Evolutionary conservation across 805 yeast genomes (phyloP), one percentile per base, ranked within the genome.

Genomic region (Ascoidea rubescens): DNA sequence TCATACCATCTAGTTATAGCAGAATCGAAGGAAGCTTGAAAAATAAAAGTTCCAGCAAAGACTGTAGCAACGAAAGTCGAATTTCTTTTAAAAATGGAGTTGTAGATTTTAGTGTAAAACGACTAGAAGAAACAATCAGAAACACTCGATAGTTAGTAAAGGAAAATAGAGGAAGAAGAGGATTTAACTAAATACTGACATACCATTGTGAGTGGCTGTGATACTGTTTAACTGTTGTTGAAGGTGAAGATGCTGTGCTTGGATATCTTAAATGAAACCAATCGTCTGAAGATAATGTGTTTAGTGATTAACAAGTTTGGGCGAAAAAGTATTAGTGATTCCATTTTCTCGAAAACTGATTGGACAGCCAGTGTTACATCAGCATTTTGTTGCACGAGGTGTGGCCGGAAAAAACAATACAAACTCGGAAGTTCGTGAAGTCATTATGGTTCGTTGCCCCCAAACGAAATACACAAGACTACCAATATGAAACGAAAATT

Each of bases 21-120:
- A 56, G 69, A 66, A 65, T 86, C 93, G 59, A 84, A 84, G 63
- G 75, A 74, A 50, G 81, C 82, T 73, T 87, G 91, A 78, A 89
- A 88, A 57, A 81, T 80, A 65, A 90, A 90, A 49, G 97, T 89
- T 62, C 86, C 80, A 50, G 80, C 84, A 60, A 90, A 84, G 56
- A 90, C 74, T 56, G 93, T 74, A 58, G 87, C 87, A 56, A 90
- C 96, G 70, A 77, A 87, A 57, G 84, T 74, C 49, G 97, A 79
- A 80, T 91, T 90, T 78, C 96, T 87, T 79, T 87, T 87, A 78
- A 87, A 82, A 53, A 84, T 61, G 44, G 74, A 68, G 77, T 80
- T 82, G 78, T 78, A 80, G 42, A 33, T 33, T 7, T 33, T 33
- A 7, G 42, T 33, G 10, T 33, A 33, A 33, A 33, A 7, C 10